Conservation (phyloP, 306 rosid genomes). For the Sesbania bispinosa region DNA sequence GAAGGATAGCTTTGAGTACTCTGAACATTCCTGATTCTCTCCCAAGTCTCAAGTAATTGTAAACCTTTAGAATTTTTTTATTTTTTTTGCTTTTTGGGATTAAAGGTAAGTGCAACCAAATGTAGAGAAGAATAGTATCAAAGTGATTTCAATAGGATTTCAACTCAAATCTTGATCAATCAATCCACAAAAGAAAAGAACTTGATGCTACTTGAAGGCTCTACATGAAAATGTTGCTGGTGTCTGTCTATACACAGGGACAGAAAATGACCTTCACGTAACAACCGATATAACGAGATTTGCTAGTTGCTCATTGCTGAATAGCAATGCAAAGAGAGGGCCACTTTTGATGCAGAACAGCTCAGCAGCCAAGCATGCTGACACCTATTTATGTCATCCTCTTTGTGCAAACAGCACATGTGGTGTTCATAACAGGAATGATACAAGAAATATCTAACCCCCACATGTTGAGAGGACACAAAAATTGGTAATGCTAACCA, state of each 20-base stretch:
- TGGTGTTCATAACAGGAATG: background rate
- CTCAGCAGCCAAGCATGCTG: conserved; percentile 12
- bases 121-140: background rate
- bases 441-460: too few species aligned
- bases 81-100: background rate
- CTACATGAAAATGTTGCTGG: too few species aligned
- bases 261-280: background rate
- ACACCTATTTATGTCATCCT: background rate
- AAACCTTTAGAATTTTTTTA: background rate
- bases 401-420: conserved; percentile 26
- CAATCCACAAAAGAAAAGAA: background rate
- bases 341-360: conserved; percentile 20
- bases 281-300: background rate
- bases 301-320: background rate
- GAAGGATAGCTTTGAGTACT: background rate
- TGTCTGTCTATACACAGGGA: too few species aligned
- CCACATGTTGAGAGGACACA: too few species aligned
- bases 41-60: background rate
- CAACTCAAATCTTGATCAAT: background rate
- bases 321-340: background rate
- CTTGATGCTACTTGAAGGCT: background rate
- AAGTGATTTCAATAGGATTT: background rate
- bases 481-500: too few species aligned
- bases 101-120: background rate
- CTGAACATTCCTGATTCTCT: background rate